Conservation (phyloP, 2,329 filamentous ascomycete genomes). For the Paecilomyces sp. region DNA sequence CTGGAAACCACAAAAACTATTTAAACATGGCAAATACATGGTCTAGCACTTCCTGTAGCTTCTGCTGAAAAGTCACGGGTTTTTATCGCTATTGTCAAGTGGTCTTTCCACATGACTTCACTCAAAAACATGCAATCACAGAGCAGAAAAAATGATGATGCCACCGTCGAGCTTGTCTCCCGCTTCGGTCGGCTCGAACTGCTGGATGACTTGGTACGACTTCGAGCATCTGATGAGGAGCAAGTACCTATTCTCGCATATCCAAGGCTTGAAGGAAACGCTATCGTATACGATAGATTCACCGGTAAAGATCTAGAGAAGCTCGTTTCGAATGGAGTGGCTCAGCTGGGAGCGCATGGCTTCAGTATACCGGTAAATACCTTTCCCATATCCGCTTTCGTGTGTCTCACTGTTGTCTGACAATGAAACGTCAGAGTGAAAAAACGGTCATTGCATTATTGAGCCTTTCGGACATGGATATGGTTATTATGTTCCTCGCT, state of each 20-base stretch:
- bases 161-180: constrained; percentile 13
- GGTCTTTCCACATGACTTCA: not conserved
- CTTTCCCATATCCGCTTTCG: not conserved
- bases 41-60: no score
- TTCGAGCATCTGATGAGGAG: constrained; percentile 29
- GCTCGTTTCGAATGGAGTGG: constrained; percentile 33
- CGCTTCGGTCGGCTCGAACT: constrained; percentile 34
- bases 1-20: no score
- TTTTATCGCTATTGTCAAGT: not conserved
- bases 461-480: constrained; percentile 35
- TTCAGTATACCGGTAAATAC: constrained; percentile 13
- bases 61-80: no score
- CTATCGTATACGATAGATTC: constrained; percentile 33
- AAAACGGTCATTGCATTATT: constrained; percentile 30
- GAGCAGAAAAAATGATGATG: not conserved
- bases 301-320: constrained; percentile 34
- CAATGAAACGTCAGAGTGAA: constrained; percentile 6
- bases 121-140: not conserved
- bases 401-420: no score
- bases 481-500: constrained; percentile 38
- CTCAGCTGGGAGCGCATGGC: constrained; percentile 22
- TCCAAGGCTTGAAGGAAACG: constrained; percentile 23
- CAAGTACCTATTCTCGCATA: constrained; percentile 38
- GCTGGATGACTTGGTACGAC: constrained; percentile 36
- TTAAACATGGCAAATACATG: no score